Evolutionary conservation across 2,329 filamentous ascomycete genomes (phyloP), one percentile per base, ranked within the genome.

Genomic region (Aspergillus bombycis): DNA sequence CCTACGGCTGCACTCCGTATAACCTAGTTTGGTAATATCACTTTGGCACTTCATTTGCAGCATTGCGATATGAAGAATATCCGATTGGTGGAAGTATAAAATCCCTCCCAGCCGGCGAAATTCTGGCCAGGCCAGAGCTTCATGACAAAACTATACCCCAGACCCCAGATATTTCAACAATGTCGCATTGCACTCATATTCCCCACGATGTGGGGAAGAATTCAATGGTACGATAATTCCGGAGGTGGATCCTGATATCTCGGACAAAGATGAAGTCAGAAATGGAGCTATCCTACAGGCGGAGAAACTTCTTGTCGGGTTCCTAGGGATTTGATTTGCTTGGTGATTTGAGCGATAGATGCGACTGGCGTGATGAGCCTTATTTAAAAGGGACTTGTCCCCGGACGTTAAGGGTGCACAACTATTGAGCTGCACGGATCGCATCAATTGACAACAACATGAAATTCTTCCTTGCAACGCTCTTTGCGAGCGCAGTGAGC

Each of bases 381-480:
- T 52, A 57, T n/a, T n/a, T 61, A 58, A 45, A 64, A 53, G 41
- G 16, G 34, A n/a, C 11, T 12, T 14, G 11, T 26, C 32, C 11
- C 32, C 19, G 16, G 36, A 21, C n/a, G 16, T 36, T 34, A 45
- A 34, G 9, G 48, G 45, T 21, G 30, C 1, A n/a, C n/a, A 34
- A 30, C 19, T 11, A 11, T 9, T 32, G 21, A 23, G 28, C 43
- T 26, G n/a, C 19, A 45, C 55, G 38, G 26, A 45, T 26, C 28
- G 9, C 28, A 32, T 48, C 41, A 36, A 21, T 23, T 19, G 16
- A 14, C 19, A 36, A 30, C 59, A 65, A 1, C 21, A 74, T 75
- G 72, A 74, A 71, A 60, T 61, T 74, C 34, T 58, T 72, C 53
- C 56, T 72, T 43, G 61, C 66, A 38, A 65, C 63, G 11, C 67